A percentile compares a stretch with the other conserved stretches of the same genome.
phyloP scores from a whole-genome alignment of 768 basidiomycete species.

The Podaxis carcinomalis region DNA sequence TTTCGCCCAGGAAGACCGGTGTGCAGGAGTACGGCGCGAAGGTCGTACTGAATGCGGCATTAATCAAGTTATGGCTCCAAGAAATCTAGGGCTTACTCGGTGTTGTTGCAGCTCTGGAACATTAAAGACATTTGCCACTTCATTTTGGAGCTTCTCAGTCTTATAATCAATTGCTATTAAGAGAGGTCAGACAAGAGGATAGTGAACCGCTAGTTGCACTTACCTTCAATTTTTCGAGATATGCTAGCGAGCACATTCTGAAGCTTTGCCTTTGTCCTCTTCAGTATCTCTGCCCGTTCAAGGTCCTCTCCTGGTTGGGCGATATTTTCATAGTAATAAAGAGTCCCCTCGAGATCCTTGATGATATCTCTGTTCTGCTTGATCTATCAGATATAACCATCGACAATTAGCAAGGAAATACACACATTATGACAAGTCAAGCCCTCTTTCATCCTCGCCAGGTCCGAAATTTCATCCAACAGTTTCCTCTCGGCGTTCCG shows the following conservation, averaged over 20 bases:
- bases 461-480: conserved; percentile 40
- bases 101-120: conserved; percentile 61
- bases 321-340: conserved; percentile 71
- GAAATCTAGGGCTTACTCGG: conserved; percentile 35
- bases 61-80: background rate
- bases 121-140: conserved; percentile 47
- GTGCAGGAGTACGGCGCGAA: conserved; percentile 74
- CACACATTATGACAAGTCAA: conserved; percentile 57
- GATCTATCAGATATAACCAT: background rate
- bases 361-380: conserved; percentile 59
- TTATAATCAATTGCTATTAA: conserved; percentile 48
- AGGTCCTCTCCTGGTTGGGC: conserved; percentile 44
- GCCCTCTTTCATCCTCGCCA: conserved; percentile 40
- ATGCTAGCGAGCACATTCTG: conserved; percentile 48
- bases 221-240: conserved; percentile 53
- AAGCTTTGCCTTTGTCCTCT: conserved; percentile 45
- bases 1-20: conserved; percentile 75
- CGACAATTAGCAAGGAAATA: conserved; percentile 3
- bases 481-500: conserved; percentile 34
- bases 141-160: conserved; percentile 39
- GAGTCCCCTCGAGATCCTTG: conserved; percentile 52
- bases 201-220: conserved; percentile 8
- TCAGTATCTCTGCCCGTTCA: conserved; percentile 40
- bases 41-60: conserved; percentile 55
- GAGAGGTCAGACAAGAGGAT: background rate